These are phyloP conservation scores for Neurospora sp. DNA, from an alignment of 495 filamentous ascomycete species.

Conservation along the genomic window DNA sequence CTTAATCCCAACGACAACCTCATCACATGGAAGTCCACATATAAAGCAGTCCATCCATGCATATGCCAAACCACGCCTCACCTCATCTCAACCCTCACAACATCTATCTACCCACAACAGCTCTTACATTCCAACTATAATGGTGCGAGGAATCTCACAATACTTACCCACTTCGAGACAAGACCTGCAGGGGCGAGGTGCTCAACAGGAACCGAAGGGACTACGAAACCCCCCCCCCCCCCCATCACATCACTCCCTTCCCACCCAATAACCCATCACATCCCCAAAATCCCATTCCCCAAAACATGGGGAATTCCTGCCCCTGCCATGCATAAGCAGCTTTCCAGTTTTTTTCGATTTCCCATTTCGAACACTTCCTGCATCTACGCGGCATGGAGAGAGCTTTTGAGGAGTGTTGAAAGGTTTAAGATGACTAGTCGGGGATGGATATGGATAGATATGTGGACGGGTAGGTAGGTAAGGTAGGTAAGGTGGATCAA, in stretches of 20 bases:
- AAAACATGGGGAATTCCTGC: not conserved
- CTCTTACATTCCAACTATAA: not conserved
- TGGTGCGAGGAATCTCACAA: not conserved
- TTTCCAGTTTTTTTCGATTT: not conserved
- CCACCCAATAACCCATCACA: not conserved
- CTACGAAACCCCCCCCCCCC: too few species aligned
- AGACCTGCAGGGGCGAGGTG: not conserved
- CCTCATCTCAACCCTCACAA: not conserved
- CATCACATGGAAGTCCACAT: not conserved
- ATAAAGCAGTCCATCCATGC: not conserved
- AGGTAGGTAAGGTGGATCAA: not conserved
- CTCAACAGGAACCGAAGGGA: not conserved
- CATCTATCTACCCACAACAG: not conserved
- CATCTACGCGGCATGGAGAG: not conserved
- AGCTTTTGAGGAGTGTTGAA: too few species aligned
- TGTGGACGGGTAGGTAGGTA: not conserved
- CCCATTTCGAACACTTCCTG: not conserved
- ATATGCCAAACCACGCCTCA: not conserved
- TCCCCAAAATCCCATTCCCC: not conserved
- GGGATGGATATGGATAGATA: not conserved
- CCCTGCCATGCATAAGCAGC: not conserved
- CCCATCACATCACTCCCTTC: not conserved
- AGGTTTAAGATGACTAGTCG: too few species aligned
- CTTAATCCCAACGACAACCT: not conserved
- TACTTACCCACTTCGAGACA: too few species aligned